These are phyloP conservation scores for Sisymbrium altissimum DNA, from an alignment of 345 rosid species.

Conservation along the genomic window DNA sequence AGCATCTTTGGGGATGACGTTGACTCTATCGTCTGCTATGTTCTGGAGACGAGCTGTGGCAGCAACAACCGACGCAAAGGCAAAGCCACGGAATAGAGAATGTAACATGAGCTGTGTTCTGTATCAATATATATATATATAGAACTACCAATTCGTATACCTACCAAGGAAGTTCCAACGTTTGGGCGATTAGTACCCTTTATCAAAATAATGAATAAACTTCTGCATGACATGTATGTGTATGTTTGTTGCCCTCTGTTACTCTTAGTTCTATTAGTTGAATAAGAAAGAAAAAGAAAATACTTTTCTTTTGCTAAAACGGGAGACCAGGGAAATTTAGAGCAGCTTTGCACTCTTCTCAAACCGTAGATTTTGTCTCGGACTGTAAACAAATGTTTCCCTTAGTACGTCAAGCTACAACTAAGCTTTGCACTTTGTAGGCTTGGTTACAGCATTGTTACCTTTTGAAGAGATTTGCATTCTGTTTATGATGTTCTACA, in stretches of 20 bases:
- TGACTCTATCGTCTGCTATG: constrained; percentile 88
- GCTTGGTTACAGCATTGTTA: too few species aligned
- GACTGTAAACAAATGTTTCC: too few species aligned
- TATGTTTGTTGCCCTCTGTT: constrained; percentile 3
- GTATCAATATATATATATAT: constrained; percentile 19
- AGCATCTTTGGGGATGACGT: constrained; percentile 96
- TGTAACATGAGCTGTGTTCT: constrained; percentile 16
- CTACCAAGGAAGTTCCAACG: not conserved
- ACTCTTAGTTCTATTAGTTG: not conserved
- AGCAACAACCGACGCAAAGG: constrained; percentile 49
- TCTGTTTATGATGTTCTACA: too few species aligned
- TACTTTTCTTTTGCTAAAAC: not conserved
- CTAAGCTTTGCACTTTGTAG: too few species aligned
- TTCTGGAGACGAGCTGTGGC: constrained; percentile 72
- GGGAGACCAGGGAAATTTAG: too few species aligned
- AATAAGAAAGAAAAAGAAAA: not conserved
- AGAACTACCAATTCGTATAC: constrained; percentile 13
- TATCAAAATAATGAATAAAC: constrained; percentile 21
- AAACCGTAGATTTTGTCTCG: too few species aligned
- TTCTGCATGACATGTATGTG: constrained; percentile 14
- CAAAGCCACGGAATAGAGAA: constrained; percentile 51
- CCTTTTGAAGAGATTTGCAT: too few species aligned
- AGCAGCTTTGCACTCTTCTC: too few species aligned
- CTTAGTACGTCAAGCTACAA: too few species aligned
- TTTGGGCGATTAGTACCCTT: constrained; percentile 15